Percentiles rank a stretch among this genome's conserved stretches.
These are phyloP conservation scores for Colletotrichum truncatum DNA, from an alignment of 2,329 filamentous ascomycete genomes.

Conservation along the genomic window DNA sequence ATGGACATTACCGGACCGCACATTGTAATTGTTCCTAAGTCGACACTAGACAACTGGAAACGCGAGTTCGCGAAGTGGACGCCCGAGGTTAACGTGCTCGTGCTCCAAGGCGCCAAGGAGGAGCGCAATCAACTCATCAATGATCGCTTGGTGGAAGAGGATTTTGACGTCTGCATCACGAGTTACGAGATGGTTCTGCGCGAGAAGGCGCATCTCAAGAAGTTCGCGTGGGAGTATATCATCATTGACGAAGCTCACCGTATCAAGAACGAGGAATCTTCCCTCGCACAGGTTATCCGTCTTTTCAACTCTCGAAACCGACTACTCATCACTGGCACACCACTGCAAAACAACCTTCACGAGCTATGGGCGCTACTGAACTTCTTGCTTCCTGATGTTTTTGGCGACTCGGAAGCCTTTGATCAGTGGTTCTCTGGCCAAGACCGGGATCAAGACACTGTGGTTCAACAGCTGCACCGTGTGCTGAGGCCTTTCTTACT, in stretches of 20 bases:
- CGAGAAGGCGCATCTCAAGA: conserved; percentile 93
- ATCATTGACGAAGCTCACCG: conserved; percentile 98
- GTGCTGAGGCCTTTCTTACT: conserved; percentile 93
- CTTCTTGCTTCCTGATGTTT: conserved; percentile 97
- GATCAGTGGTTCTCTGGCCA: conserved; percentile 98
- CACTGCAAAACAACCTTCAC: conserved; percentile 96
- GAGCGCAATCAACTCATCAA: conserved; percentile 89
- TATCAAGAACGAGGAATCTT: conserved; percentile 99
- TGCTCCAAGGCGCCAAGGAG: conserved; percentile 95
- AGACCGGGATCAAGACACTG: conserved; percentile 89
- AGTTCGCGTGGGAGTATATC: conserved; percentile 99
- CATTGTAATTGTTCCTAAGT: conserved; percentile 92
- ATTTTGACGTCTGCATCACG: conserved; percentile 97
- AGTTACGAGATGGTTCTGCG: conserved; percentile 99
- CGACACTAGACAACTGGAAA: conserved; percentile 98
- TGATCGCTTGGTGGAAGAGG: conserved; percentile 89
- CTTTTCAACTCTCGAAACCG: conserved; percentile 96
- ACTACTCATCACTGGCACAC: conserved; percentile 94
- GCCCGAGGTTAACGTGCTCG: conserved; percentile 91
- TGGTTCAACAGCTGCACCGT: conserved; percentile 94
- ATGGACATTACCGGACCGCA: conserved; percentile 91
- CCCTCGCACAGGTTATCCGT: conserved; percentile 93
- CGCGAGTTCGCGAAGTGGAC: conserved; percentile 95
- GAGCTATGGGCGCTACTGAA: conserved; percentile 98
- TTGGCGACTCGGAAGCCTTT: conserved; percentile 95